Evolutionary conservation across 2,329 filamentous ascomycete genomes (phyloP).

Genomic region (Whalleya microplaca): DNA sequence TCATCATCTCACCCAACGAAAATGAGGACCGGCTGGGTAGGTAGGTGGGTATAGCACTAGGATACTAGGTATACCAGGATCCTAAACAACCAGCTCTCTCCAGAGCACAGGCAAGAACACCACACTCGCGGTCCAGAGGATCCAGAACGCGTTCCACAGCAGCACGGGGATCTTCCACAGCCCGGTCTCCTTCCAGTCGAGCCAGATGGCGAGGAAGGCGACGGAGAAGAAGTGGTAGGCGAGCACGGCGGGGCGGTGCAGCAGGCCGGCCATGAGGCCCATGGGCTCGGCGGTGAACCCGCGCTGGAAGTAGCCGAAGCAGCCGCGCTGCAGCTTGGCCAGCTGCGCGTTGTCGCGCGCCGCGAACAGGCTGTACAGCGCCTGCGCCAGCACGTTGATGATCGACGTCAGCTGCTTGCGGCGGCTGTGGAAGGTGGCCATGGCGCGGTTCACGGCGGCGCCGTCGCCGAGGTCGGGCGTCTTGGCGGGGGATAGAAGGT

Average conservation of each 20-base stretch:
- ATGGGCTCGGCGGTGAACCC: slow-evolving; percentile 78
- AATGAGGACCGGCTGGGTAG: too few species aligned
- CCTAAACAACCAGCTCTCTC: slow-evolving; percentile 65
- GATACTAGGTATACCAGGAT: too few species aligned
- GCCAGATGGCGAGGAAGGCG: slow-evolving; percentile 84
- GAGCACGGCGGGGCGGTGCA: slow-evolving; percentile 75
- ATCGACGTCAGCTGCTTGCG: slow-evolving; percentile 82
- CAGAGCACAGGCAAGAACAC: slow-evolving; percentile 85
- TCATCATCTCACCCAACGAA: too few species aligned
- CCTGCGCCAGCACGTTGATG: slow-evolving; percentile 97
- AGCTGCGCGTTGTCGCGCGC: slow-evolving; percentile 75
- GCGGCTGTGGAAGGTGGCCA: slow-evolving; percentile 82
- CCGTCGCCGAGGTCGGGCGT: slow-evolving; percentile 74
- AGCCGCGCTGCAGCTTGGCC: slow-evolving; percentile 81
- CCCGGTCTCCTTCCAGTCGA: slow-evolving; percentile 55
- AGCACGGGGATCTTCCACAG: slow-evolving; percentile 66
- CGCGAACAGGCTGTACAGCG: slow-evolving; percentile 88
- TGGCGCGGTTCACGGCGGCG: slow-evolving; percentile 65
- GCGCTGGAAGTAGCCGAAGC: slow-evolving; percentile 88
- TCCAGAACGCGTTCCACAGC: slow-evolving; percentile 65
- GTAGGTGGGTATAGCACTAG: too few species aligned
- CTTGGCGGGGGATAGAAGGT: slow-evolving; percentile 70
- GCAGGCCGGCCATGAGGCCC: slow-evolving; percentile 79
- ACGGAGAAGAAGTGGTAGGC: slow-evolving; percentile 95
- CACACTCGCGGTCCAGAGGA: slow-evolving; percentile 79